These are phyloP conservation scores for Hypoxylon sp. DNA, from an alignment of 2,329 filamentous ascomycete species.

Conservation along the genomic window DNA sequence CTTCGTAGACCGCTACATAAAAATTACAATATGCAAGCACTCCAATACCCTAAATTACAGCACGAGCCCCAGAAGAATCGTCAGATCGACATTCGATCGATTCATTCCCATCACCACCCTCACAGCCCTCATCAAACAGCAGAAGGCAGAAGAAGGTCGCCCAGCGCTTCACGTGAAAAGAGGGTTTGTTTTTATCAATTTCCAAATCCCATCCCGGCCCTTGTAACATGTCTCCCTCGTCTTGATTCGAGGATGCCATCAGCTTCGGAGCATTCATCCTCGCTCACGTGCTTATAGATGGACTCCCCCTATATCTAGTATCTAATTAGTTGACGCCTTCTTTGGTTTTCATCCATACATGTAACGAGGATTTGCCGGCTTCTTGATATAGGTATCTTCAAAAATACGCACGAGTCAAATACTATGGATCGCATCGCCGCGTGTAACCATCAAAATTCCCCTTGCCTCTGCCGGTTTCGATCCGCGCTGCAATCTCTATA, in stretches of 20 bases:
- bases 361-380: no score
- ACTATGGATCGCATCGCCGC: conserved; percentile 26
- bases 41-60: not conserved
- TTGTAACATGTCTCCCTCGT: conserved; percentile 10
- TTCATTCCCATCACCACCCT: conserved; percentile 10
- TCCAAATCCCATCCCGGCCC: conserved; percentile 3
- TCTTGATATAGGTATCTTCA: no score
- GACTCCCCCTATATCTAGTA: conserved; percentile 20
- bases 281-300: conserved; percentile 20
- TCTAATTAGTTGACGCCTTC: no score
- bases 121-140: conserved; percentile 2
- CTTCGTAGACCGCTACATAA: conserved; percentile 19
- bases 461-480: conserved; percentile 33
- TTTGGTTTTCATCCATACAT: no score
- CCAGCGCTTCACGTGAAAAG: conserved; percentile 15
- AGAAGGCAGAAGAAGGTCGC: not conserved
- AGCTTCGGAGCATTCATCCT: conserved; percentile 18
- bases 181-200: conserved; percentile 30
- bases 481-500: conserved; percentile 19
- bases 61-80: conserved; percentile 16
- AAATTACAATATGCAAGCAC: conserved; percentile 2
- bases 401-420: conserved; percentile 28
- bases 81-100: conserved; percentile 33
- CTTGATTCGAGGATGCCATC: conserved; percentile 25
- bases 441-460: conserved; percentile 24